Evolutionary conservation across 176 grass and related monocot genomes (phyloP), one percentile per base, ranked within the genome.

Genomic region (Typha latifolia): DNA sequence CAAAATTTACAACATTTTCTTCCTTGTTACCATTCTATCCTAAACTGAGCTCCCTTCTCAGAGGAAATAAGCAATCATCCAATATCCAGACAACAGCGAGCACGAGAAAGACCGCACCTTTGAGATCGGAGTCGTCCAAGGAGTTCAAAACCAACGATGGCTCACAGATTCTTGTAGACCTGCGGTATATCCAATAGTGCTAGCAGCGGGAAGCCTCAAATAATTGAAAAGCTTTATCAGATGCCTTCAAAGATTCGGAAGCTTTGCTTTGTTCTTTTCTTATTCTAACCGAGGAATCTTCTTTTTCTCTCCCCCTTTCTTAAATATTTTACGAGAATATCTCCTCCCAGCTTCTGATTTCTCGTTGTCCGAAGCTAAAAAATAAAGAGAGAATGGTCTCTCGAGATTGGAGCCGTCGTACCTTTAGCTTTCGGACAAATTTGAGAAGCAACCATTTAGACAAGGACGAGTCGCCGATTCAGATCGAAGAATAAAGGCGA

Each of bases 231-330:
- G 80, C 84, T 91, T 87, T 91, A 79, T 66, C 52, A 75, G 75
- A 79, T 76, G 74, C 88, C 78, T 91, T 81, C 79, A 68, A 59
- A 67, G 88, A 87, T 91, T 91, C 84, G 49, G 73, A 84, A 80
- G 48, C 49, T 77, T 77, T 49, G 77, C 49, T 81, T 82, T 84
- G 82, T 79, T 32, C 71, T 75, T 91, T 84, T 81, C 15, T 48
- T 29, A 37, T 72, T 50, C 32, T 76, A 78, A 22, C 24, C 4
- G 47, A 88, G 73, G 81, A 84, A 81, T 73, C 78, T 55, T 71
- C 83, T 87, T 81, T 14, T 79, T 77, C 71, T 85, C 77, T 62
- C 83, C 76, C 76, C 69, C 76, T 82, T 82, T 91, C 59, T 75
- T 72, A 81, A 84, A 74, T 67, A 70, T 71, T 82, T 63, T 64